Evolutionary conservation across 306 rosid genomes (phyloP).

Genomic region (Abrus pulchellus): DNA sequence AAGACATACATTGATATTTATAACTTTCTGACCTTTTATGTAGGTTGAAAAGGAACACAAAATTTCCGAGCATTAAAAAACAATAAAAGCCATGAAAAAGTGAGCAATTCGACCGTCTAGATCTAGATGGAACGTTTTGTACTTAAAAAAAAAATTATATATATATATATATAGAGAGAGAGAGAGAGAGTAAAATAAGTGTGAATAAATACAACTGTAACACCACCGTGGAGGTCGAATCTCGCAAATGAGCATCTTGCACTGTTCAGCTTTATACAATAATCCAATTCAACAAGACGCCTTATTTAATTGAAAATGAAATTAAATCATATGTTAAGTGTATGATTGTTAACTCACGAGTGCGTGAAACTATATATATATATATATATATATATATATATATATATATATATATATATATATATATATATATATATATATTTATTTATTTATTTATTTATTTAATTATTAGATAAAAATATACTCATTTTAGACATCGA

Average conservation of each 20-base stretch:
- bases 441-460: too few relatives aligned
- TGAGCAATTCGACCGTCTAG: constrained; percentile 4
- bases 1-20: neutral
- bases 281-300: constrained; percentile 1
- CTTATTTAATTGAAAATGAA: neutral
- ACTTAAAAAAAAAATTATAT: neutral
- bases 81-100: neutral
- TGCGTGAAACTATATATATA: neutral
- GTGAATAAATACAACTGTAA: constrained; percentile 19
- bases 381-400: too few relatives aligned
- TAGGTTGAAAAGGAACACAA: neutral
- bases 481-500: neutral
- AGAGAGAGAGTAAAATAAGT: neutral
- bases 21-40: neutral
- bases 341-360: neutral
- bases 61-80: neutral
- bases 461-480: neutral
- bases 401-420: too few relatives aligned
- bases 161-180: neutral
- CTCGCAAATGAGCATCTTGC: neutral
- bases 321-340: neutral
- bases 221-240: neutral
- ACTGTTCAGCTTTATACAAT: neutral
- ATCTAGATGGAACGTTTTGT: neutral
- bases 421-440: too few relatives aligned